Conservation (phyloP, 208 protist species). For the Trichomonas vaginalis region DNA sequence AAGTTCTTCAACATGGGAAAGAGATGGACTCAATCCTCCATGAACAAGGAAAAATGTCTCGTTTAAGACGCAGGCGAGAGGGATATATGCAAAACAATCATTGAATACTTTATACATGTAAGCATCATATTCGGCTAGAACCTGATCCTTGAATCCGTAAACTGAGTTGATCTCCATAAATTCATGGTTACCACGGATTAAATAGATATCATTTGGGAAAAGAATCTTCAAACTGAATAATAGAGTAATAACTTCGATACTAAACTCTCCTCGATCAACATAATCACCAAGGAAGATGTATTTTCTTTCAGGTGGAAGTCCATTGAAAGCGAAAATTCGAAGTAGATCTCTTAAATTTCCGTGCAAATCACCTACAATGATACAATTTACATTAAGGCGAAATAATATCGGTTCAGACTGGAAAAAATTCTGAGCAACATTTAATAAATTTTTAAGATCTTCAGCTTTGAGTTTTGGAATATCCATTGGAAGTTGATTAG, state of each 20-base stretch:
- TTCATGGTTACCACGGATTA: slow-evolving; percentile 77
- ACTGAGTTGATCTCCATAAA: slow-evolving; percentile 68
- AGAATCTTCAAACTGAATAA: neutral
- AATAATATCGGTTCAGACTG: neutral
- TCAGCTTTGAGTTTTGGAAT: neutral
- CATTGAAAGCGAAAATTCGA: neutral
- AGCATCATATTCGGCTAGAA: slow-evolving; percentile 52
- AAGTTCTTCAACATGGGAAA: neutral
- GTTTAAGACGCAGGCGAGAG: slow-evolving; percentile 48
- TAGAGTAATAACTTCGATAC: neutral
- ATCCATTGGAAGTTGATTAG: neutral
- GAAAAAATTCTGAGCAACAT: neutral
- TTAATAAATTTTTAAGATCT: neutral
- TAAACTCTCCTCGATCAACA: neutral
- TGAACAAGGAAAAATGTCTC: neutral
- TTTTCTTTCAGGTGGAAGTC: neutral
- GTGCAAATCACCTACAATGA: neutral
- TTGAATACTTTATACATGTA: slow-evolving; percentile 61
- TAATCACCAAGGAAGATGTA: neutral
- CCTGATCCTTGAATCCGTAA: slow-evolving; percentile 53
- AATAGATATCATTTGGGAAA: slow-evolving; percentile 61
- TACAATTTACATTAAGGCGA: neutral
- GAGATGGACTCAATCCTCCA: neutral
- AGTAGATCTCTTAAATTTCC: neutral
- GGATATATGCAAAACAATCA: slow-evolving; percentile 62